A percentile compares a stretch with the other conserved stretches of the same genome.
Conservation (phyloP, 306 rosid genomes). For the Cyclanthera cordifolia region DNA sequence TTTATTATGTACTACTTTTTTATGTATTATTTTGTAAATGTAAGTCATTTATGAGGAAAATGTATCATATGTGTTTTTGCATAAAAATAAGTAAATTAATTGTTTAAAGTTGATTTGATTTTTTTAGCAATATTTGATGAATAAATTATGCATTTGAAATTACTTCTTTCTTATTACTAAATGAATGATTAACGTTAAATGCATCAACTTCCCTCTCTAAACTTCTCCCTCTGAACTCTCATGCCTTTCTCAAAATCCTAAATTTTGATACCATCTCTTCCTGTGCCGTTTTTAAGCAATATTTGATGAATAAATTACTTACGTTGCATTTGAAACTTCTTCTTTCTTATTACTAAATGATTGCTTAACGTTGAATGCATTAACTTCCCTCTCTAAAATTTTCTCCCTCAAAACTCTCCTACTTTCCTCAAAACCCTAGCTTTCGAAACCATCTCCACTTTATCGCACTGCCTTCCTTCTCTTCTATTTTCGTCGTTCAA, state of each 20-base stretch:
- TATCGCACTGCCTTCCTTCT: too few species aligned
- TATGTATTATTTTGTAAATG: too few species aligned
- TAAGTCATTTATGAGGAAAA: background rate
- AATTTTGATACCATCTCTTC: too few species aligned
- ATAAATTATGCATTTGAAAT: background rate
- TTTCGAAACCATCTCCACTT: too few species aligned
- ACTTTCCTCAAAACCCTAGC: too few species aligned
- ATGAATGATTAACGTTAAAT: background rate
- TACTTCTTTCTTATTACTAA: background rate
- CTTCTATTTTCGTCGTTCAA: too few species aligned
- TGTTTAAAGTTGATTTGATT: background rate
- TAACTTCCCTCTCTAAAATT: too few species aligned
- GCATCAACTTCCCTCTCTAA: too few species aligned
- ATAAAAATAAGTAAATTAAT: background rate
- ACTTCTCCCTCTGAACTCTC: too few species aligned
- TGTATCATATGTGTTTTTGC: background rate
- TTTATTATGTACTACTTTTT: too few species aligned
- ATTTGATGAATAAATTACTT: background rate
- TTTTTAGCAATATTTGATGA: background rate
- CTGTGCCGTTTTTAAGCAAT: background rate
- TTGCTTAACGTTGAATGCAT: background rate
- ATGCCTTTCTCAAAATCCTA: too few species aligned
- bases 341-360: background rate
- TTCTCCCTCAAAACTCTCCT: too few species aligned
- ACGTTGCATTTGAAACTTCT: background rate